These are phyloP conservation scores for Lipomyces oligophaga DNA, from an alignment of 805 yeast species.

Conservation along the genomic window DNA sequence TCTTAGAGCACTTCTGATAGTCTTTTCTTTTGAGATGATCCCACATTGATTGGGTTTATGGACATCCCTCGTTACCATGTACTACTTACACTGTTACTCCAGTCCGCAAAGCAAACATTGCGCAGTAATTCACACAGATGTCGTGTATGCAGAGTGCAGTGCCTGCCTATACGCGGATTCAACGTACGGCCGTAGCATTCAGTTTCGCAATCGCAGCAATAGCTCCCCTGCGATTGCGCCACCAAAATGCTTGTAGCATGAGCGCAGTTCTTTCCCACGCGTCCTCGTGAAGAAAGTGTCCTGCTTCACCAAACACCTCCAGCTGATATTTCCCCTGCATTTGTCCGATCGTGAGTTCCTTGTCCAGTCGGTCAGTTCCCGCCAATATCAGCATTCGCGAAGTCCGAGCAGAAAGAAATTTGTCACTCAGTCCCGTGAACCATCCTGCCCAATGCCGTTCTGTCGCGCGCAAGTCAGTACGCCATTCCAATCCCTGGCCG, in stretches of 20 bases:
- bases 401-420: constrained; percentile 48
- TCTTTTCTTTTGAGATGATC: too few species aligned
- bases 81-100: too few species aligned
- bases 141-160: too few species aligned
- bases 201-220: constrained; percentile 5
- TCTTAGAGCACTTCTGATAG: too few species aligned
- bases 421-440: constrained; percentile 66
- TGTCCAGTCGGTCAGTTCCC: constrained; percentile 85
- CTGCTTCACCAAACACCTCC: constrained; percentile 72
- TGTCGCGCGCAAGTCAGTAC: constrained; percentile 58
- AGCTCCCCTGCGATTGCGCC: constrained; percentile 21
- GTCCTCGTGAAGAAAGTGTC: constrained; percentile 97
- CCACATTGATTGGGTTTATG: too few species aligned
- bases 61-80: too few species aligned
- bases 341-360: constrained; percentile 83
- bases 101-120: too few species aligned
- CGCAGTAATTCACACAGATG: too few species aligned
- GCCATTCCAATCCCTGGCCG: constrained; percentile 48
- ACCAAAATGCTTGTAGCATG: constrained; percentile 19
- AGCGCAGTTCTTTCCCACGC: constrained; percentile 62
- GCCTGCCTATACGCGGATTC: too few species aligned
- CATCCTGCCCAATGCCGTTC: constrained; percentile 70
- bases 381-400: constrained; percentile 77
- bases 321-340: constrained; percentile 96
- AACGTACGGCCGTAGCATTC: too few species aligned